A percentile compares a stretch with the other conserved stretches of the same genome.
Conservation (phyloP, 2,329 filamentous ascomycete genomes). For the Exophiala alcalophila region DNA sequence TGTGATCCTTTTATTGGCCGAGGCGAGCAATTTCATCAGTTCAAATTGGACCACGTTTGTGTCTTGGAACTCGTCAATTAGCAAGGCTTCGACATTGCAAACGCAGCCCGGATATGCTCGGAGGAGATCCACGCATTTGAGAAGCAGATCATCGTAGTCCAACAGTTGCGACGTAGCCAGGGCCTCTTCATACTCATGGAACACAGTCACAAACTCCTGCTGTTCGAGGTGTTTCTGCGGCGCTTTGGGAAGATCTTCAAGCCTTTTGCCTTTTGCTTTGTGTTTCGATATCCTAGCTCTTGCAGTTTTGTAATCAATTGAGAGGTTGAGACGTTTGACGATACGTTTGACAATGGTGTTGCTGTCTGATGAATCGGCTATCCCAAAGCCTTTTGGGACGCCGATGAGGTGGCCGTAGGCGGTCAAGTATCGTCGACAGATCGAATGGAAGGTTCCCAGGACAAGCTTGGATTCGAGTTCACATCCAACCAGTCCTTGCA, state of each 20-base stretch:
- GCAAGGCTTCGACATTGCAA: slow-evolving; percentile 80
- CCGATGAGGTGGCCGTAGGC: slow-evolving; percentile 83
- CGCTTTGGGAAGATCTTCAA: slow-evolving; percentile 41
- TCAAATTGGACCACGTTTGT: slow-evolving; percentile 95
- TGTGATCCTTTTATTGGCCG: slow-evolving; percentile 71
- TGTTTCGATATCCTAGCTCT: slow-evolving; percentile 68
- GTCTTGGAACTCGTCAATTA: slow-evolving; percentile 98
- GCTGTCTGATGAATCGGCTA: slow-evolving; percentile 81
- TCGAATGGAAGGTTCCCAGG: slow-evolving; percentile 92
- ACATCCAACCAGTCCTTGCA: slow-evolving; percentile 75
- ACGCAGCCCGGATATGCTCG: slow-evolving; percentile 73
- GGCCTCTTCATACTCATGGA: slow-evolving; percentile 72
- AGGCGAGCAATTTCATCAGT: slow-evolving; percentile 83
- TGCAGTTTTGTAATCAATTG: slow-evolving; percentile 67
- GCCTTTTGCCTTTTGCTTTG: slow-evolving; percentile 56
- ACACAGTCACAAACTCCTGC: slow-evolving; percentile 66
- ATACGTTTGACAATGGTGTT: slow-evolving; percentile 76
- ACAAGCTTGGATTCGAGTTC: slow-evolving; percentile 73
- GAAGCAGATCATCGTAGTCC: slow-evolving; percentile 89
- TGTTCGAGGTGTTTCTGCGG: slow-evolving; percentile 44
- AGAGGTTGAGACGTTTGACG: slow-evolving; percentile 67
- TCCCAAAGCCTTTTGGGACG: slow-evolving; percentile 78
- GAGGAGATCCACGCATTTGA: slow-evolving; percentile 78
- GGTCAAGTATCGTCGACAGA: slow-evolving; percentile 78
- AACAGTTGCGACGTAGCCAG: slow-evolving; percentile 75